Evolutionary conservation across 2,329 filamentous ascomycete genomes (phyloP).

Genomic region (Penicillium aurantiogriseum): DNA sequence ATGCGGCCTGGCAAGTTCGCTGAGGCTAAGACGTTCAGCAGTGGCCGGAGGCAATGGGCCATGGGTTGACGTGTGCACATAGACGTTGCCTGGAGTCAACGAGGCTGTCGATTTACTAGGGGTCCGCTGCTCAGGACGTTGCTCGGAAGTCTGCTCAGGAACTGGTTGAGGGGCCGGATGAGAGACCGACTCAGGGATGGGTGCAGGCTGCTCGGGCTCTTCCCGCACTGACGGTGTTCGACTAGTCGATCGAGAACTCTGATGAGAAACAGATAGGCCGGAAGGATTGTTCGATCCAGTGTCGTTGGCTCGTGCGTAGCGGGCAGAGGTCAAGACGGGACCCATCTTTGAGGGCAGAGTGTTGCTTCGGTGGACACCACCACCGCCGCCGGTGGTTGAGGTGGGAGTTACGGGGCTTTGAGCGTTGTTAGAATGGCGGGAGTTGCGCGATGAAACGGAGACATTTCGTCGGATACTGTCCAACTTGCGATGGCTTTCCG

Average conservation of each 20-base stretch:
- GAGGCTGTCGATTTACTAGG: constrained; percentile 12
- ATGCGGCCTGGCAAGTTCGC: constrained; percentile 18
- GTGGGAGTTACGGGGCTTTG: constrained; percentile 65
- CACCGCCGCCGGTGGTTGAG: constrained; percentile 54
- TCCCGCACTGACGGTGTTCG: constrained; percentile 26
- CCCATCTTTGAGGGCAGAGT: constrained; percentile 91
- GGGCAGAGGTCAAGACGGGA: constrained; percentile 64
- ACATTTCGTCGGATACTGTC: constrained; percentile 79
- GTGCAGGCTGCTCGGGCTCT: constrained; percentile 10
- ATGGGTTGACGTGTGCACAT: constrained; percentile 35
- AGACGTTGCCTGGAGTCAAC: constrained; percentile 21
- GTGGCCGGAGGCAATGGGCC: constrained; percentile 30
- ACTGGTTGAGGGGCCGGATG: not conserved
- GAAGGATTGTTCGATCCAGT: constrained; percentile 49
- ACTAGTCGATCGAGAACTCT: constrained; percentile 33
- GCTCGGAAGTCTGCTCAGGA: not conserved
- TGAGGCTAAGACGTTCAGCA: constrained; percentile 16
- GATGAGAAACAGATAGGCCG: constrained; percentile 30
- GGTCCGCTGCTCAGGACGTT: constrained; percentile 9
- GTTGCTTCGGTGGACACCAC: constrained; percentile 74
- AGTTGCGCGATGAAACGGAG: constrained; percentile 87
- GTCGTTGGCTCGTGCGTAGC: constrained; percentile 62
- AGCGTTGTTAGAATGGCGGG: constrained; percentile 68
- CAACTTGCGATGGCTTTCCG: constrained; percentile 79
- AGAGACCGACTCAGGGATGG: not conserved